Conservation (phyloP, 2,329 filamentous ascomycete species). For the Penicillium sp. region DNA sequence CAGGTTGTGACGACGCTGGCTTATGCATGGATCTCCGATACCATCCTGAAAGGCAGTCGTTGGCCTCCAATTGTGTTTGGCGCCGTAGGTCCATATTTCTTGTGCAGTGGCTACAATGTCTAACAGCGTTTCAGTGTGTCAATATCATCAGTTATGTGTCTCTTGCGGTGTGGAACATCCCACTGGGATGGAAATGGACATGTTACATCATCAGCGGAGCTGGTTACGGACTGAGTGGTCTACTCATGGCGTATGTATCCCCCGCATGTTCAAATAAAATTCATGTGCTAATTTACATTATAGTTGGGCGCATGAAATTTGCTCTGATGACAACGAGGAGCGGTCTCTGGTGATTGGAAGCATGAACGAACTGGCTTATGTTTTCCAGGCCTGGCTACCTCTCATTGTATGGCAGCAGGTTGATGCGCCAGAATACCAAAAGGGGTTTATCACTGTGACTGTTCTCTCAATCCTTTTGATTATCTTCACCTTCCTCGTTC, state of each 20-base stretch:
- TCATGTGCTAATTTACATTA: slow-evolving; percentile 8
- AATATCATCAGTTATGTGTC: slow-evolving; percentile 49
- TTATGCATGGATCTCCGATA: slow-evolving; percentile 67
- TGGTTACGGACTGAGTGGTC: slow-evolving; percentile 50
- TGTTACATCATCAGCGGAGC: slow-evolving; percentile 60
- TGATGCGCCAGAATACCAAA: slow-evolving; percentile 61
- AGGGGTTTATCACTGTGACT: slow-evolving; percentile 61
- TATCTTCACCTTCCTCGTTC: slow-evolving; percentile 50
- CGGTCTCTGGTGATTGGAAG: slow-evolving; percentile 64
- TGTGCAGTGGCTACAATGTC: slow-evolving; percentile 18
- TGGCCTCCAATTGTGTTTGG: slow-evolving; percentile 67
- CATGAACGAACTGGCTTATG: slow-evolving; percentile 72
- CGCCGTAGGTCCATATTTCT: slow-evolving; percentile 52
- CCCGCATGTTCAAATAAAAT: background rate
- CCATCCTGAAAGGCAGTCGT: slow-evolving; percentile 58
- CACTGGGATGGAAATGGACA: slow-evolving; percentile 62
- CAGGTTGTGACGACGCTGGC: slow-evolving; percentile 61
- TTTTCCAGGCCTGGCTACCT: slow-evolving; percentile 70
- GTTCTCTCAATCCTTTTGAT: slow-evolving; percentile 55
- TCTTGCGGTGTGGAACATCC: slow-evolving; percentile 53
- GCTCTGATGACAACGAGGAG: slow-evolving; percentile 63
- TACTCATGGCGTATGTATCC: slow-evolving; percentile 52
- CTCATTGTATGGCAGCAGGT: slow-evolving; percentile 67
- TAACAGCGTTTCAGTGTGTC: slow-evolving; percentile 23
- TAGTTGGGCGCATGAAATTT: slow-evolving; percentile 59